These are phyloP conservation scores for Echinochloa phyllopogon DNA, from an alignment of 176 grass and related monocot species.

Conservation along the genomic window DNA sequence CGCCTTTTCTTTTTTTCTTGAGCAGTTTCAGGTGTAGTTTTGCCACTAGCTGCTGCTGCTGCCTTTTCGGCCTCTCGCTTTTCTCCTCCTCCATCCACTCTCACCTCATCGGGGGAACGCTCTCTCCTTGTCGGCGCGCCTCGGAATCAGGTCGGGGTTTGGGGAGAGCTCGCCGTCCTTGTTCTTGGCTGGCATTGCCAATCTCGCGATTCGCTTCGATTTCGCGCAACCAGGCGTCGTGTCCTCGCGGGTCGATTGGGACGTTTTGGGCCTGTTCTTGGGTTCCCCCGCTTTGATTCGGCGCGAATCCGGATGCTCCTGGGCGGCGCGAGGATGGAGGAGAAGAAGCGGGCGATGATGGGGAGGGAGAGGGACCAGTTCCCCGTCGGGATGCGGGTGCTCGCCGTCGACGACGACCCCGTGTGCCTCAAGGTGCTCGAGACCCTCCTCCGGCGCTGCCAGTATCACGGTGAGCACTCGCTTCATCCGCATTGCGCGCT, in stretches of 20 bases:
- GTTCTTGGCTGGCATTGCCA: conserved; percentile 1
- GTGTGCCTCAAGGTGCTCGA: conserved; percentile 75
- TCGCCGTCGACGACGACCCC: conserved; percentile 77
- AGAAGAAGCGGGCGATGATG: conserved; percentile 32
- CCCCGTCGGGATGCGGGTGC: conserved; percentile 81
- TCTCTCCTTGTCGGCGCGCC: not conserved
- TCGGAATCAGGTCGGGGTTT: not conserved
- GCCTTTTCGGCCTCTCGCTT: conserved; percentile 8
- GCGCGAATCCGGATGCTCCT: conserved; percentile 29
- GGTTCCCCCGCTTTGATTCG: not conserved
- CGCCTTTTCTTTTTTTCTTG: not conserved
- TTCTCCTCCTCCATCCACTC: not conserved
- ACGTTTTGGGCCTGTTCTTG: not conserved
- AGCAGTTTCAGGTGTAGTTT: conserved; percentile 36
- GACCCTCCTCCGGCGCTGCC: conserved; percentile 53
- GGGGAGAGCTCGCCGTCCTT: not conserved
- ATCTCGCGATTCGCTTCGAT: not conserved
- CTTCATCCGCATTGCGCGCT: not conserved
- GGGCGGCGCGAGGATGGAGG: conserved; percentile 36
- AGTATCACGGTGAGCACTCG: conserved; percentile 47
- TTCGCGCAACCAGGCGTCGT: not conserved
- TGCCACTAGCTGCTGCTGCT: conserved; percentile 8
- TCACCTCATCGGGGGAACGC: not conserved
- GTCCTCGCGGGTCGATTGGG: not conserved
- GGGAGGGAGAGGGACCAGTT: conserved; percentile 55